phyloP scores from a whole-genome alignment of 108 stramenopile genomes.

The Epithemia pelagica region DNA sequence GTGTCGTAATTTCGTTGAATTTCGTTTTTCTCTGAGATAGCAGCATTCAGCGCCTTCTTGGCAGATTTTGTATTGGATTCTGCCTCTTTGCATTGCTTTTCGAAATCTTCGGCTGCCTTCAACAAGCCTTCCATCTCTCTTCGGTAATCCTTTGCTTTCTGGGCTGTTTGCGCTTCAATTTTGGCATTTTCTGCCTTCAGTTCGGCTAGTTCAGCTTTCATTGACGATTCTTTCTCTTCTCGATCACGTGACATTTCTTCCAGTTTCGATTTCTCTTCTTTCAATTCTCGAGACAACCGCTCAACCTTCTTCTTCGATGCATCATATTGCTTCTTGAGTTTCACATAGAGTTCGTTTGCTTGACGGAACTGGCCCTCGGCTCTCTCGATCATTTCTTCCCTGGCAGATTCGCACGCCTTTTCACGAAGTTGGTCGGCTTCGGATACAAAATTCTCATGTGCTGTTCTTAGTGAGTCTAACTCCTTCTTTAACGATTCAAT shows the following conservation, averaged over 20 bases:
- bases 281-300: slow-evolving; percentile 31
- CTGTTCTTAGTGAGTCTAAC: slow-evolving; percentile 15
- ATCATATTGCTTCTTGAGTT: slow-evolving; percentile 45
- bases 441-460: slow-evolving; percentile 21
- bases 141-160: slow-evolving; percentile 19
- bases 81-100: slow-evolving; percentile 22
- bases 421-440: slow-evolving; percentile 26
- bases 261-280: slow-evolving; percentile 14
- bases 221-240: slow-evolving; percentile 19
- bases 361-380: slow-evolving; percentile 50
- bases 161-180: slow-evolving; percentile 21
- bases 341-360: slow-evolving; percentile 35
- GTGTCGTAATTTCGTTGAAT: slow-evolving; percentile 3
- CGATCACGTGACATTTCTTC: slow-evolving; percentile 20
- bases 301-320: slow-evolving; percentile 19
- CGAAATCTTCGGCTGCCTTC: slow-evolving; percentile 20
- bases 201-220: slow-evolving; percentile 37
- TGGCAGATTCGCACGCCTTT: slow-evolving; percentile 28
- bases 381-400: slow-evolving; percentile 39
- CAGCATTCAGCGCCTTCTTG: slow-evolving; percentile 22
- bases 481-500: slow-evolving; percentile 8
- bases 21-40: slow-evolving; percentile 26
- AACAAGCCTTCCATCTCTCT: slow-evolving; percentile 21
- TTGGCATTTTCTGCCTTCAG: slow-evolving; percentile 29
- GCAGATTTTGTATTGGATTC: slow-evolving; percentile 16